Evolutionary conservation across 495 filamentous ascomycete genomes (phyloP).

Genomic region (Corynascus novoguineensis): DNA sequence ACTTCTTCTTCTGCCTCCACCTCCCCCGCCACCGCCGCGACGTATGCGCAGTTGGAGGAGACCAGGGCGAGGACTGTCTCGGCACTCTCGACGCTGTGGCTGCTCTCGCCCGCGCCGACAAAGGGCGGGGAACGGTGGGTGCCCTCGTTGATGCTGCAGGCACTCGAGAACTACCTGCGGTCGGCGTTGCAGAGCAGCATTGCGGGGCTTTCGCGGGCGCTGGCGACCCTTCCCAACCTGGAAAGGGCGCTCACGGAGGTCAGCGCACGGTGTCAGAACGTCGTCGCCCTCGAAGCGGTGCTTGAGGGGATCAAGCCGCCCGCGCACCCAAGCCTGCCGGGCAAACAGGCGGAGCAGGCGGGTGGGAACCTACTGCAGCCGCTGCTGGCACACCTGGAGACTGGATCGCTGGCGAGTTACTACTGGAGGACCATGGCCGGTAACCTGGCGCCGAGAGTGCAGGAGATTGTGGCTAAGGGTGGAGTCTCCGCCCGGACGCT

Average conservation of each 20-base stretch:
- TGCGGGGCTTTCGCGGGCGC: slow-evolving; percentile 60
- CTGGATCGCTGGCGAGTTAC: slow-evolving; percentile 75
- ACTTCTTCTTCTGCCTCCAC: too few relatives aligned
- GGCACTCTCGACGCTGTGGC: slow-evolving; percentile 70
- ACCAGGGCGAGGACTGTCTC: slow-evolving; percentile 65
- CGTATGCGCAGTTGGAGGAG: slow-evolving; percentile 77
- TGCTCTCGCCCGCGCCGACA: slow-evolving; percentile 59
- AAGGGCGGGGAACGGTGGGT: slow-evolving; percentile 48
- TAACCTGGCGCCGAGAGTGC: slow-evolving; percentile 66
- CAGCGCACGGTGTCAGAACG: slow-evolving; percentile 78
- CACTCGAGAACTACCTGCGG: slow-evolving; percentile 75
- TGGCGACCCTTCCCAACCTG: slow-evolving; percentile 75
- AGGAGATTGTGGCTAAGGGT: slow-evolving; percentile 75
- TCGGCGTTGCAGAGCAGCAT: slow-evolving; percentile 67
- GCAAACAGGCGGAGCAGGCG: slow-evolving; percentile 22
- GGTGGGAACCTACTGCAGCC: slow-evolving; percentile 62
- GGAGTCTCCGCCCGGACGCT: slow-evolving; percentile 79
- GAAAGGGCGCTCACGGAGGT: slow-evolving; percentile 79
- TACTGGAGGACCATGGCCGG: slow-evolving; percentile 88
- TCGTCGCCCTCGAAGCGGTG: slow-evolving; percentile 77
- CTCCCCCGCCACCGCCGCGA: too few relatives aligned
- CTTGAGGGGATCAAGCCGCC: slow-evolving; percentile 63
- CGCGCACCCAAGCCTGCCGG: slow-evolving; percentile 54
- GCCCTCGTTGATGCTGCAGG: slow-evolving; percentile 66
- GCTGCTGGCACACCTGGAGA: slow-evolving; percentile 75